Evolutionary conservation across 169 alveolate genomes (phyloP).

Genomic region (Besnoitia besnoiti): DNA sequence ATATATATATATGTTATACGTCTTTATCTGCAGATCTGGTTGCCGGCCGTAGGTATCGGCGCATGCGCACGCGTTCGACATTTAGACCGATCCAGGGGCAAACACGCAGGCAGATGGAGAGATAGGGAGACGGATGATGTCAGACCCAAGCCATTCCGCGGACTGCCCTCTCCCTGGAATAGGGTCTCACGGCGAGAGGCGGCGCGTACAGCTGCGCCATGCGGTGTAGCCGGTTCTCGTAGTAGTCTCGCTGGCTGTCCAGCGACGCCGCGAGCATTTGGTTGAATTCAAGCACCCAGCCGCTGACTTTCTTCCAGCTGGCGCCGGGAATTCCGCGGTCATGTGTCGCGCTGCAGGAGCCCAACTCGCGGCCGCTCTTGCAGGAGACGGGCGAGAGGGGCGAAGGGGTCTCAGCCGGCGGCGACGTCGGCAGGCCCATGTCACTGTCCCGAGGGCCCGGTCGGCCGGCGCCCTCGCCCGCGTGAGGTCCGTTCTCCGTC

Average conservation of each 20-base stretch:
- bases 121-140: too few relatives aligned
- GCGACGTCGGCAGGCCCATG: too few relatives aligned
- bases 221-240: constrained; percentile 25
- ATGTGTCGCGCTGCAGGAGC: neutral
- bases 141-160: too few relatives aligned
- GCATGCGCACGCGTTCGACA: too few relatives aligned
- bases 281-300: constrained; percentile 62
- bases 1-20: too few relatives aligned
- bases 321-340: neutral
- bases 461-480: too few relatives aligned
- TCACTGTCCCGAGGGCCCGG: too few relatives aligned
- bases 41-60: too few relatives aligned
- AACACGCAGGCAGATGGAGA: too few relatives aligned
- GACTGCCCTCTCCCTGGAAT: too few relatives aligned
- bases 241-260: constrained; percentile 51
- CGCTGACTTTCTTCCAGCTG: constrained; percentile 26
- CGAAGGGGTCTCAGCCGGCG: neutral
- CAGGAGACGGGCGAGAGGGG: neutral
- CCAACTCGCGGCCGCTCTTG: neutral
- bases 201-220: constrained; percentile 13
- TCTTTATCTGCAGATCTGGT: too few relatives aligned
- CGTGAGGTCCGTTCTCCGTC: neutral
- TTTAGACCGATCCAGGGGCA: too few relatives aligned
- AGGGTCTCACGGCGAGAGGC: constrained; percentile 11
- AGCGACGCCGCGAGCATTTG: constrained; percentile 57